Conservation (phyloP, 2,329 filamentous ascomycete species). For the Didymella pomorum region DNA sequence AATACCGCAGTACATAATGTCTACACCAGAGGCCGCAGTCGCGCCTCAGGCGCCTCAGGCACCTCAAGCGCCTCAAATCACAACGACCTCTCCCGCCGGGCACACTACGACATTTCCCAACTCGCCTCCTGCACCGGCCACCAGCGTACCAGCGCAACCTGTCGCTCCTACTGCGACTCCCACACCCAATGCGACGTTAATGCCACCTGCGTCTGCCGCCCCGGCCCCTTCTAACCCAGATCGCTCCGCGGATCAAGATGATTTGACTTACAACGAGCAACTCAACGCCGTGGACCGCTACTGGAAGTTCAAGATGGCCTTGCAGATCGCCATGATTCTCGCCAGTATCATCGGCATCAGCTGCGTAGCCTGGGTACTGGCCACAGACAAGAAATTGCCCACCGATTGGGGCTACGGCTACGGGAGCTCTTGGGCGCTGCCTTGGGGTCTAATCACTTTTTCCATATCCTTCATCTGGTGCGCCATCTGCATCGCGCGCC, state of each 20-base stretch:
- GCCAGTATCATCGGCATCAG: constrained; percentile 44
- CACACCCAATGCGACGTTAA: constrained; percentile 2
- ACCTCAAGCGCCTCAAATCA: constrained; percentile 17
- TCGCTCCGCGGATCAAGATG: constrained; percentile 2
- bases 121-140: not conserved
- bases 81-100: constrained; percentile 12
- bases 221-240: constrained; percentile 6
- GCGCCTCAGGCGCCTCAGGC: constrained; percentile 9
- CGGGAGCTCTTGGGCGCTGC: constrained; percentile 26
- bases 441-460: constrained; percentile 43
- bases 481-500: constrained; percentile 34
- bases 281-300: constrained; percentile 40
- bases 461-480: constrained; percentile 43
- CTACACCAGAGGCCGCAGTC: constrained; percentile 6
- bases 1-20: constrained; percentile 14
- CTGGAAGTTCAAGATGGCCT: constrained; percentile 44
- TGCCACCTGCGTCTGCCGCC: not conserved
- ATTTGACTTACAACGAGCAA: constrained; percentile 31
- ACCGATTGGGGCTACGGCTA: constrained; percentile 23
- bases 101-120: constrained; percentile 5
- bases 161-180: not conserved
- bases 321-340: constrained; percentile 35
- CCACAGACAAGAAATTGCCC: not conserved
- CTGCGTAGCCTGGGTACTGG: constrained; percentile 38
- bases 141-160: constrained; percentile 3